phyloP scores from a whole-genome alignment of 371 early-diverging fungal species.

The Mucor saturninus region DNA sequence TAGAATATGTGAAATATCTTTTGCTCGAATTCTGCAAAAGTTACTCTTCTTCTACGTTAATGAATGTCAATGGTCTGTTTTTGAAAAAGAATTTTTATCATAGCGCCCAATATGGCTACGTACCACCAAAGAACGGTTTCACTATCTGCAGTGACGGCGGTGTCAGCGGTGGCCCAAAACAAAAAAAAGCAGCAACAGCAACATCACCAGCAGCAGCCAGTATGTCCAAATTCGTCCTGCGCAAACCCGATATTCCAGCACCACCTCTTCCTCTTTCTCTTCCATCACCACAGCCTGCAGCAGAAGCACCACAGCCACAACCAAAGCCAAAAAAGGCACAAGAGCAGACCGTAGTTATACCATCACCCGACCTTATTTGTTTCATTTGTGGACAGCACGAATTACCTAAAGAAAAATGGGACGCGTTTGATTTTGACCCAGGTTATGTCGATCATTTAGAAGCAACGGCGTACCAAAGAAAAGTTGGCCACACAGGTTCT shows the following conservation, averaged over 20 bases:
- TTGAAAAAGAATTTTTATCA: constrained; percentile 5
- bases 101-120: background rate
- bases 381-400: constrained; percentile 19
- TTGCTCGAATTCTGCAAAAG: background rate
- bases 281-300: too few species aligned
- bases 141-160: background rate
- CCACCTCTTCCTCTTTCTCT: too few species aligned
- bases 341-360: constrained; percentile 9
- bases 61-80: background rate
- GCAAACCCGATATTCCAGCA: background rate
- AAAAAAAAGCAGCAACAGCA: constrained; percentile 33
- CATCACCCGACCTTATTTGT: constrained; percentile 20
- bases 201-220: background rate
- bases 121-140: background rate
- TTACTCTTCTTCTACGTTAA: background rate
- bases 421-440: constrained; percentile 6
- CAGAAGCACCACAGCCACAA: constrained; percentile 17
- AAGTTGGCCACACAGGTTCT: constrained; percentile 22
- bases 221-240: too few species aligned
- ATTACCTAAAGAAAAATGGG: constrained; percentile 16
- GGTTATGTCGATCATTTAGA: constrained; percentile 17
- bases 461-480: constrained; percentile 15
- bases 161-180: background rate
- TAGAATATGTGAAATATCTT: background rate
- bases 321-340: background rate